Conservation (phyloP, 306 rosid genomes). For the Rosa chinensis region DNA sequence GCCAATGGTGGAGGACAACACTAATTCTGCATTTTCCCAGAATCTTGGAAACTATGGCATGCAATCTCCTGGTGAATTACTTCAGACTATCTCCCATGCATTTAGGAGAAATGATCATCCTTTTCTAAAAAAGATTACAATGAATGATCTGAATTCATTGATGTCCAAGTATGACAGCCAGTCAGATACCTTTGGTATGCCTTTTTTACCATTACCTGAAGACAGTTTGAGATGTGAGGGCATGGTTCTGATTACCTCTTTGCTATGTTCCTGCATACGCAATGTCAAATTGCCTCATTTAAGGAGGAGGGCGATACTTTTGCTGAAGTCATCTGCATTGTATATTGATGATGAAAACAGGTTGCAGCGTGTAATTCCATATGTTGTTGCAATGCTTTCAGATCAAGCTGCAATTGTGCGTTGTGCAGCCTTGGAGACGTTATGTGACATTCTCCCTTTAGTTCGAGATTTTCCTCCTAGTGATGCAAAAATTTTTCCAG, state of each 20-base stretch:
- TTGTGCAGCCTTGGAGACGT: conserved; percentile 90
- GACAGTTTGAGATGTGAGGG: conserved; percentile 92
- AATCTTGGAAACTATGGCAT: conserved; percentile 45
- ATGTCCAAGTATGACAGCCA: conserved; percentile 89
- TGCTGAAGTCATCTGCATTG: conserved; percentile 84
- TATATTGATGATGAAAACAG: conserved; percentile 93
- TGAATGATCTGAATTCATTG: conserved; percentile 67
- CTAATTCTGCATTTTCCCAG: conserved; percentile 53
- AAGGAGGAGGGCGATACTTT: conserved; percentile 79
- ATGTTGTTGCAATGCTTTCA: conserved; percentile 89
- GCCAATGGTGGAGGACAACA: conserved; percentile 41
- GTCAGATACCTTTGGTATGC: conserved; percentile 86
- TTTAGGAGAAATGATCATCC: conserved; percentile 85
- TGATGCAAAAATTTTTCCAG: conserved; percentile 95
- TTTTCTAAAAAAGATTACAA: conserved; percentile 69
- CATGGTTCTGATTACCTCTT: conserved; percentile 92
- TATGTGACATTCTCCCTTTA: conserved; percentile 88
- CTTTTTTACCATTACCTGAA: conserved; percentile 73
- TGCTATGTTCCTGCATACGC: conserved; percentile 94
- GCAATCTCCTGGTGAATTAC: conserved; percentile 56
- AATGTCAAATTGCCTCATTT: conserved; percentile 89
- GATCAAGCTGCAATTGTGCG: conserved; percentile 96
- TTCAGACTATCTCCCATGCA: conserved; percentile 30
- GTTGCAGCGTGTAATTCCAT: conserved; percentile 90
- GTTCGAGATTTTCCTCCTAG: conserved; percentile 97